A percentile compares a stretch with the other conserved stretches of the same genome.
These are phyloP conservation scores for Aspergillus ustus DNA, from an alignment of 2,329 filamentous ascomycete genomes.

Conservation along the genomic window DNA sequence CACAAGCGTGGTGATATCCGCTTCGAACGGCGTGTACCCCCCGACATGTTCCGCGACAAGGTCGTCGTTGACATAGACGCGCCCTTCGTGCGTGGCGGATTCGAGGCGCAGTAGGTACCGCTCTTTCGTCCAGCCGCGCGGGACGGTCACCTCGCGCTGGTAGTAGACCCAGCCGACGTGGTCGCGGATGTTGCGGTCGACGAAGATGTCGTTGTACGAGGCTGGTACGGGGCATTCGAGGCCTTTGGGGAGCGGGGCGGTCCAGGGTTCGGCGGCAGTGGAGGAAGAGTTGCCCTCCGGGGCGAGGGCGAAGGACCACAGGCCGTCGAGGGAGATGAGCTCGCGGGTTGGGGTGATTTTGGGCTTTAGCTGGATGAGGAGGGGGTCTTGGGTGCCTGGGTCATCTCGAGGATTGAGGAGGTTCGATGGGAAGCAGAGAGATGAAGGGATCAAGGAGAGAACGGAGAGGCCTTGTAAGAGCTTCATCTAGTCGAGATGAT, in stretches of 20 bases:
- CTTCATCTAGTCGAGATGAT: background rate
- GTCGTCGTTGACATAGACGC: conserved; percentile 32
- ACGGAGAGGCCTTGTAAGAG: background rate
- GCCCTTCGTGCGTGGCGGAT: conserved; percentile 33
- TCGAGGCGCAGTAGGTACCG: conserved; percentile 32
- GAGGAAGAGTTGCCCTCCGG: background rate
- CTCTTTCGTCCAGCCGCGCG: conserved; percentile 24
- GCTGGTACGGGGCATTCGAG: conserved; percentile 25
- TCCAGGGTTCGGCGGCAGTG: conserved; percentile 1
- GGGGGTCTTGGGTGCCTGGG: background rate
- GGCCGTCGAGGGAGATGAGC: conserved; percentile 21
- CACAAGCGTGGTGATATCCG: conserved; percentile 29
- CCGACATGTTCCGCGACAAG: conserved; percentile 32
- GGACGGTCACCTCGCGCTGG: conserved; percentile 32
- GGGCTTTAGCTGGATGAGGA: conserved; percentile 3
- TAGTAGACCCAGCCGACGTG: conserved; percentile 41
- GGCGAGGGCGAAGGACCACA: conserved; percentile 22
- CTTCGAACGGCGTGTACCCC: conserved; percentile 36
- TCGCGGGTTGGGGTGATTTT: conserved; percentile 12
- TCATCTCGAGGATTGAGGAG: background rate
- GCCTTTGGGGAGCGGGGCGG: conserved; percentile 7
- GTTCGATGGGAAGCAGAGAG: background rate
- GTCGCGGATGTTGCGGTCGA: conserved; percentile 25
- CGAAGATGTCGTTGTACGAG: conserved; percentile 26
- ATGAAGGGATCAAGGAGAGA: background rate